These are phyloP conservation scores for Fusarium graminum DNA, from an alignment of 2,329 filamentous ascomycete species.

Conservation along the genomic window DNA sequence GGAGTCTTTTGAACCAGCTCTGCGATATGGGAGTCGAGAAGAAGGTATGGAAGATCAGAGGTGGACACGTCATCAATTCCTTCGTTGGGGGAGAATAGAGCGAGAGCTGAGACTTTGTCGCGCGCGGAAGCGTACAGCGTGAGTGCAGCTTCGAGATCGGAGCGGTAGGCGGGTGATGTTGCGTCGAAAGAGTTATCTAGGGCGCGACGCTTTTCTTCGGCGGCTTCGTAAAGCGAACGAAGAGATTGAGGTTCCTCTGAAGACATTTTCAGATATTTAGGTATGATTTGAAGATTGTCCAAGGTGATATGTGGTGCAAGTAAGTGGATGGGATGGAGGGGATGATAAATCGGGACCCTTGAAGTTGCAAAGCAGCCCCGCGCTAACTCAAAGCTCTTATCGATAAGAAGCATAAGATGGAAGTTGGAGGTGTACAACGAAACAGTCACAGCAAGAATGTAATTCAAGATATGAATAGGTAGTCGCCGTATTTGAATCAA, in stretches of 20 bases:
- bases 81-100: conserved; percentile 93
- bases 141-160: conserved; percentile 76
- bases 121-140: conserved; percentile 80
- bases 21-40: conserved; percentile 81
- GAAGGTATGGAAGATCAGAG: conserved; percentile 85
- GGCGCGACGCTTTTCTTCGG: conserved; percentile 64
- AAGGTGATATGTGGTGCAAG: conserved; percentile 1
- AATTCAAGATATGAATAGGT: too few species aligned
- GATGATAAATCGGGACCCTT: conserved; percentile 42
- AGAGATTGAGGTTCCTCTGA: conserved; percentile 63
- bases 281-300: conserved; percentile 5
- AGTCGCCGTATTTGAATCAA: too few species aligned
- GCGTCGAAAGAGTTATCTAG: conserved; percentile 75
- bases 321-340: conserved; percentile 10
- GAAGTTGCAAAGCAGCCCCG: conserved; percentile 36
- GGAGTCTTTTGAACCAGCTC: conserved; percentile 80
- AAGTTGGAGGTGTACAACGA: neutral
- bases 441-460: too few species aligned
- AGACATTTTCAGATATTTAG: conserved; percentile 45
- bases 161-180: conserved; percentile 74
- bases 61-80: conserved; percentile 87
- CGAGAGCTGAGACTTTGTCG: conserved; percentile 75
- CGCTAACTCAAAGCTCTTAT: conserved; percentile 41
- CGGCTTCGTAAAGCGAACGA: conserved; percentile 62
- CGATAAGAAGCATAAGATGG: conserved; percentile 33